These are phyloP conservation scores for Pichia californica DNA, from an alignment of 805 yeast species.

Conservation along the genomic window DNA sequence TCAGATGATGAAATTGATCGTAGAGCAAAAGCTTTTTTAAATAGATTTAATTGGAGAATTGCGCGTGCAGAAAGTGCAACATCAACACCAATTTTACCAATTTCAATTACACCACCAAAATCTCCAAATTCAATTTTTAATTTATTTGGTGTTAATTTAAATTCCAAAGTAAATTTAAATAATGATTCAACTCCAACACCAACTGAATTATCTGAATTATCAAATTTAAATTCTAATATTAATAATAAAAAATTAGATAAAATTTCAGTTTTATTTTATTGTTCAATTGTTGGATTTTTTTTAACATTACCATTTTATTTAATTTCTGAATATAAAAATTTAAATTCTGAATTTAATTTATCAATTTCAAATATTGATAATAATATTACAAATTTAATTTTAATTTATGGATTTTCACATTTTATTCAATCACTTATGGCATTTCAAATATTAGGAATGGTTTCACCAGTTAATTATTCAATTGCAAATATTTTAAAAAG, in stretches of 20 bases:
- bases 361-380: conserved; percentile 26
- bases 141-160: not conserved
- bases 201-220: not conserved
- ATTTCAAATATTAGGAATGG: conserved; percentile 64
- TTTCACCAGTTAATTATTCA: conserved; percentile 72
- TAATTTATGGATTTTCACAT: conserved; percentile 63
- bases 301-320: conserved; percentile 65
- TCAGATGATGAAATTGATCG: conserved; percentile 15
- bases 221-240: not conserved
- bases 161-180: too few species aligned
- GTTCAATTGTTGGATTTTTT: conserved; percentile 61
- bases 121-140: conserved; percentile 15
- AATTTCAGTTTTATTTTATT: conserved; percentile 62
- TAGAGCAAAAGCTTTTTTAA: conserved; percentile 23
- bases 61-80: conserved; percentile 29
- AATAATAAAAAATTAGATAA: conserved; percentile 49
- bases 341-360: conserved; percentile 5
- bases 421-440: conserved; percentile 69
- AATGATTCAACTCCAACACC: conserved; percentile 1
- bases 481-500: conserved; percentile 74
- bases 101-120: conserved; percentile 26
- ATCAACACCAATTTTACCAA: conserved; percentile 30
- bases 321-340: conserved; percentile 40
- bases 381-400: conserved; percentile 32
- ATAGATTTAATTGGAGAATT: conserved; percentile 23